Base-by-base conservation (phyloP, 2,329 filamentous ascomycete genomes). In the Claviceps sorghi region DNA sequence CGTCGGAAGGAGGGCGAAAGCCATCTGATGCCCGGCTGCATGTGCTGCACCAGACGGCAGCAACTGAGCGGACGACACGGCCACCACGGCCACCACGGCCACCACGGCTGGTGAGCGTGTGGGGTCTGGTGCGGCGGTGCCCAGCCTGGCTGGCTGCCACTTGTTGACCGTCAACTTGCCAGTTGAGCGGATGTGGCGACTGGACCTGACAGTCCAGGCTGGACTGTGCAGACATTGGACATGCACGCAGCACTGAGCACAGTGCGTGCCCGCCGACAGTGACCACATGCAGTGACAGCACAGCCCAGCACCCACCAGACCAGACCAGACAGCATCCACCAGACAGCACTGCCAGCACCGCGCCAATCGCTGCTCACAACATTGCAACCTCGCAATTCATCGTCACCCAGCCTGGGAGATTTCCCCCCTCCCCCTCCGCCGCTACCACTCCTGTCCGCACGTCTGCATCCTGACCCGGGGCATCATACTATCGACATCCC, bases 1-100 rank as follows among this genome's bases (percentile, higher is more conserved):
- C 48, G 17, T 52, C 54, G 49, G 54, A 55, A 55, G 36, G 49
- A 49, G 26, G 52, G 47, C 52, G 54, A 55, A 55, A 50, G 47
- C 21, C 41, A 43, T 22, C 10, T n/a, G 19, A 43, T 22, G 41
- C 41, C n/a, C n/a, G n/a, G n/a, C n/a, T 17, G 38, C 19, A 43
- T 19, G 19, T 21, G 42, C 42, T 43, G 42, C 42, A 26, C 42
- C 36, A 7, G 34, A 36, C 32, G 21, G 6, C 19, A 19, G n/a
- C n/a, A n/a, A 42, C 11, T 41, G 40, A 10, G 40, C n/a, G n/a
- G 21, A 11, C 21, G 36, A n/a, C 15, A 40, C 15, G 36, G 34
- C 6, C 38, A 40, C n/a, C n/a, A 42, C 19, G n/a, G 19, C 40
- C n/a, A 21, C n/a, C 15, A 40, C 15, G 36, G 34, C 6, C 38